Conservation (phyloP, 331 rosid species). For the Pyracantha coccinea region DNA sequence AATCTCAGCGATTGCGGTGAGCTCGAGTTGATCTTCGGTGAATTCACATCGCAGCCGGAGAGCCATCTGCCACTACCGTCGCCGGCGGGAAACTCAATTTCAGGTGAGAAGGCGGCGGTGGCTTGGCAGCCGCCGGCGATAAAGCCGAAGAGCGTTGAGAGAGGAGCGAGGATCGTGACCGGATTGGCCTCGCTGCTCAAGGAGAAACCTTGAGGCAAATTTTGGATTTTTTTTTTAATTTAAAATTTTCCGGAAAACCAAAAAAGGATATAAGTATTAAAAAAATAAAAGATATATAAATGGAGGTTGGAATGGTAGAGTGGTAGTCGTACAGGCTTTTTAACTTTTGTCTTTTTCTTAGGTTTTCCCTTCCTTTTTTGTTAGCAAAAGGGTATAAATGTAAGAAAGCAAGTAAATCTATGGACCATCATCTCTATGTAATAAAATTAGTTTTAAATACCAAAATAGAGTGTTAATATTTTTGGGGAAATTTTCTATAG, state of each 20-base stretch:
- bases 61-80: not conserved
- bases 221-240: constrained; percentile 17
- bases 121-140: constrained; percentile 86
- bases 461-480: not conserved
- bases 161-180: constrained; percentile 67
- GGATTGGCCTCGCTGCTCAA: constrained; percentile 86
- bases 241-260: constrained; percentile 4
- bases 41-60: constrained; percentile 14
- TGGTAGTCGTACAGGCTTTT: constrained; percentile 5
- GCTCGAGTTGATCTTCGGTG: constrained; percentile 61
- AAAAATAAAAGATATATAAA: constrained; percentile 7
- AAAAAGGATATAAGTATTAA: constrained; percentile 21
- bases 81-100: not conserved
- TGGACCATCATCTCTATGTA: constrained; percentile 10
- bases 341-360: not conserved
- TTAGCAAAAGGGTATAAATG: constrained; percentile 6
- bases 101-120: constrained; percentile 1
- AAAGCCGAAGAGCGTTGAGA: constrained; percentile 69
- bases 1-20: constrained; percentile 42
- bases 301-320: constrained; percentile 24
- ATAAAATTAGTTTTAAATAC: constrained; percentile 22
- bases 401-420: not conserved
- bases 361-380: constrained; percentile 14
- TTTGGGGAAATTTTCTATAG: no score
- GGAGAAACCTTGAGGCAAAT: constrained; percentile 54